Base-by-base conservation (phyloP, 495 filamentous ascomycete species). In the Penicillium turbatum region DNA sequence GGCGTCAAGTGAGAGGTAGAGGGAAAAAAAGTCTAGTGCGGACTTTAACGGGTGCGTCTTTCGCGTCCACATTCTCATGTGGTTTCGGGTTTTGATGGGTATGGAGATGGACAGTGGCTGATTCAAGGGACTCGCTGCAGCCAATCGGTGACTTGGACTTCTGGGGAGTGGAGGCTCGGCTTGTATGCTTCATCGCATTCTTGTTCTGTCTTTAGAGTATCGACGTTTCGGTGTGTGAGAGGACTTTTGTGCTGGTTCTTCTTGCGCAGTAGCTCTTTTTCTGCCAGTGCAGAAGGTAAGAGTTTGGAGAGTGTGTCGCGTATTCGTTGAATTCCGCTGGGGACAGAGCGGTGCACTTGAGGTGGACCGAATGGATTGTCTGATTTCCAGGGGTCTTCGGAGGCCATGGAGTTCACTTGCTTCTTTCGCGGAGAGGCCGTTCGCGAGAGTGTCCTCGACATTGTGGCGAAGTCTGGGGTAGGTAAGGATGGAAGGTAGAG, bases 111-210 rank as follows among this genome's bases (percentile, higher is more conserved):
- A 24, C 4, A 24, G 27, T 50, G n/a, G 19, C 15, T 24, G 37
- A 24, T 24, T 62, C 65, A 69, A 75, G 75, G 64, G 80, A 87
- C 37, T 72, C 81, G 62, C 73, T 81, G 73, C 77, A 90, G 63
- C 87, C 87, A 77, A 81, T 85, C 68, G 71, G 82, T 68, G 80
- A 91, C 61, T 67, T 82, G 77, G 78, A 87, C 47, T 73, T 87
- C 70, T 76, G 81, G 50, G 60, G 70, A 55, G 77, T 72, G 56
- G 56, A 79, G 54, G 80, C 86, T 37, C 64, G 61, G 43, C 77
- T 84, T 63, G 71, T 77, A 58, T 77, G 85, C 86, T 78, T 87
- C 61, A 11, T 77, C 62, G 46, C 63, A 61, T 59, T 66, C 57
- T 56, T 77, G 75, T 19, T 69, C 63, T 1, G 67, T 69, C 39